Base-by-base conservation (phyloP, 2,329 filamentous ascomycete genomes). In the Botrytis porri region DNA sequence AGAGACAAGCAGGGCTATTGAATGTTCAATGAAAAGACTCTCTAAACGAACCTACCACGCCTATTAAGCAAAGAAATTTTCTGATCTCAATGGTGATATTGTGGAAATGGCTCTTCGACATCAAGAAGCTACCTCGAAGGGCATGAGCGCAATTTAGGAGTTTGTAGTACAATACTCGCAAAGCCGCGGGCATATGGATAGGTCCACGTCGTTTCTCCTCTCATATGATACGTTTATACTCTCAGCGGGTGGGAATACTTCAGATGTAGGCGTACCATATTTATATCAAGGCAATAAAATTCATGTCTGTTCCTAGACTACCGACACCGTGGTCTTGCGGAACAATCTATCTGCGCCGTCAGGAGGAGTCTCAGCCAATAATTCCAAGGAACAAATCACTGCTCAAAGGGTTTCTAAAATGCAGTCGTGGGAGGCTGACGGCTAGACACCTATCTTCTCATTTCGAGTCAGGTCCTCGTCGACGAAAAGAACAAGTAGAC, bases 111-210 rank as follows among this genome's bases (percentile, higher is more conserved):
- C 35, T 60, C 54, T 61, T 12, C 51, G 22, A 18, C 22, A 25
- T 10, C 67, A 70, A 41, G 67, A 70, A 60, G 51, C 45, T 48
- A 61, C 67, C 1, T 70, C 67, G 20, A 60, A 61, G 14, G 39
- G 54, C 18, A 70, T 70, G 29, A 70, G 67, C 54, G 51, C 29
- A 1, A 59, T 70, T 10, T 41, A 61, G 32, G 54, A 70, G 22
- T 45, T 45, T 29, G 22, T 70, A 5, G n/a, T 67, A 48, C 62
- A 65, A 48, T 18, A 35, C 3, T 48, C 41, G 20, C 41, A 48
- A n/a, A 35, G 18, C 14, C 62, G 18, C 1, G 37, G 29, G 6
- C 20, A 6, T 5, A 37, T 6, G 43, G 20, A 48, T 2, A 48
- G 41, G 20, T 32, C 43, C 16, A 37, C 1, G 35, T 35, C 62